These are phyloP conservation scores for Cynanchum wilfordii DNA, from an alignment of 257 asterid species.

Conservation along the genomic window DNA sequence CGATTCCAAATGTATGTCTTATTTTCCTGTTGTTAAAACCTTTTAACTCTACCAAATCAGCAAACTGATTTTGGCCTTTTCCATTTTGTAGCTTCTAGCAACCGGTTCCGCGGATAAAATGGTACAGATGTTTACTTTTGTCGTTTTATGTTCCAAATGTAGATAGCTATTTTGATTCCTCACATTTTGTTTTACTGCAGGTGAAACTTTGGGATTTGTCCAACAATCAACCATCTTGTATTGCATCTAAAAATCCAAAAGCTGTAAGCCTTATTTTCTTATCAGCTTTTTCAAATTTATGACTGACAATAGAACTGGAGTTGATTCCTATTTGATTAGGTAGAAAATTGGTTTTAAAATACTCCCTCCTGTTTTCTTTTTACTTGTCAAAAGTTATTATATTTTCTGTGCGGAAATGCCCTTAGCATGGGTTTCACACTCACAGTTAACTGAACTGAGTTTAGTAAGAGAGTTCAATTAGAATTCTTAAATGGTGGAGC, in stretches of 20 bases:
- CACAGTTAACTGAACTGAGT: no score
- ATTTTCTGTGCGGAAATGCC: neutral
- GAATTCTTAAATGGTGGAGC: no score
- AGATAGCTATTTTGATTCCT: neutral
- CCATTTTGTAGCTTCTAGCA: slow-evolving; percentile 68
- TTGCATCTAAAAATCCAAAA: slow-evolving; percentile 43
- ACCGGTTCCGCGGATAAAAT: slow-evolving; percentile 85
- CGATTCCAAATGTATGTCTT: slow-evolving; percentile 60
- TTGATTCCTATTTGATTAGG: neutral
- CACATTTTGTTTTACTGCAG: slow-evolving; percentile 30
- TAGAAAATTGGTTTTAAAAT: neutral
- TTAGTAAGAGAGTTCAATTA: no score
- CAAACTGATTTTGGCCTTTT: slow-evolving; percentile 22
- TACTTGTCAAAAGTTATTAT: no score
- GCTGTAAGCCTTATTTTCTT: slow-evolving; percentile 28
- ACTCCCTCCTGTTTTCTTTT: no score
- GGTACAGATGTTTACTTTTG: slow-evolving; percentile 31
- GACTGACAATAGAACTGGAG: neutral
- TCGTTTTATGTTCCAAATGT: neutral
- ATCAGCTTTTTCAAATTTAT: neutral
- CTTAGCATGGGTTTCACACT: no score
- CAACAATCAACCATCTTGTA: slow-evolving; percentile 55
- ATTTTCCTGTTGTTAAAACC: neutral
- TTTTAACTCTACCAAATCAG: neutral
- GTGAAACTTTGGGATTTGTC: slow-evolving; percentile 95